These are phyloP conservation scores for Globisporangium abappressorium DNA, from an alignment of 352 stramenopile species.

Conservation along the genomic window DNA sequence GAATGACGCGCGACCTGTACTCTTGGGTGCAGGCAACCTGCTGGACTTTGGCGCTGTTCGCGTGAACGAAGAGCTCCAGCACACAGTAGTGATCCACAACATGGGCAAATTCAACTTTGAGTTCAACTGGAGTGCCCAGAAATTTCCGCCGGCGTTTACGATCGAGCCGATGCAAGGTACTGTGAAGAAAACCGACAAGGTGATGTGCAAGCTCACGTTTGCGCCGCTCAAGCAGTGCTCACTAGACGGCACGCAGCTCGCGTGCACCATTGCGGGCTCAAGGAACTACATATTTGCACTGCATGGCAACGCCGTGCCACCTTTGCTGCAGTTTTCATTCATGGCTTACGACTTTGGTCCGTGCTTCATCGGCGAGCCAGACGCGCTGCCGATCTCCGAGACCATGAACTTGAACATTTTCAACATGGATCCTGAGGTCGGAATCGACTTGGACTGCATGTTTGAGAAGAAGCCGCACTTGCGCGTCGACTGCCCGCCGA, in stretches of 20 bases:
- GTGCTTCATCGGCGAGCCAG: conserved; percentile 88
- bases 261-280: conserved; percentile 85
- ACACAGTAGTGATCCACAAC: conserved; percentile 85
- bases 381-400: conserved; percentile 55
- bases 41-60: conserved; percentile 89
- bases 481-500: conserved; percentile 81
- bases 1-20: conserved; percentile 32
- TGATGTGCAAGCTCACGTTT: conserved; percentile 73
- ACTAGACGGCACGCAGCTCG: conserved; percentile 68
- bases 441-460: conserved; percentile 86
- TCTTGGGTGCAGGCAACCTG: conserved; percentile 31
- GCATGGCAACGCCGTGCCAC: conserved; percentile 72
- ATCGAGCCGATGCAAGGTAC: conserved; percentile 80
- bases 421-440: conserved; percentile 83
- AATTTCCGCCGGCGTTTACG: conserved; percentile 37
- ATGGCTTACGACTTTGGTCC: conserved; percentile 88
- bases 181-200: conserved; percentile 87
- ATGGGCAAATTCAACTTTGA: conserved; percentile 95
- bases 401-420: conserved; percentile 62
- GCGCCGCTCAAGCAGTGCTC: conserved; percentile 64
- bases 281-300: conserved; percentile 79
- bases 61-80: conserved; percentile 75
- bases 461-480: conserved; percentile 88
- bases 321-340: conserved; percentile 89
- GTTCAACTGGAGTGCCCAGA: conserved; percentile 76